Conservation (phyloP, 257 asterid genomes). For the Solanum chmielewskii region DNA sequence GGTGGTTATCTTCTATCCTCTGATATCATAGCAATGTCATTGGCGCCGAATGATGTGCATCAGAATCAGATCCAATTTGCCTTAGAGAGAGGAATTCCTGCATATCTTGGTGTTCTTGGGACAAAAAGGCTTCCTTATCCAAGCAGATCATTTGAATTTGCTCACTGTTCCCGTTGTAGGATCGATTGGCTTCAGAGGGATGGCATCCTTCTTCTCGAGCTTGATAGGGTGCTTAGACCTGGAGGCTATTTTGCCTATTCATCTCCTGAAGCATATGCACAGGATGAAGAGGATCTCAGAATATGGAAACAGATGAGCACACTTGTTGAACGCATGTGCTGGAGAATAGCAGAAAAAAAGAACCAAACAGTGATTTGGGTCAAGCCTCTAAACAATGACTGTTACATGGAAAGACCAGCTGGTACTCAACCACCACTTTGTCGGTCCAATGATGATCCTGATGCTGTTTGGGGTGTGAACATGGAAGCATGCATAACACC, state of each 20-base stretch:
- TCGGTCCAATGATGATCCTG: slow-evolving; percentile 82
- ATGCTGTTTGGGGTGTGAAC: slow-evolving; percentile 71
- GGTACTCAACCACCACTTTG: slow-evolving; percentile 88
- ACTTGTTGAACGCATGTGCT: slow-evolving; percentile 86
- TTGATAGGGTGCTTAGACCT: slow-evolving; percentile 83
- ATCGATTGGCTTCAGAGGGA: slow-evolving; percentile 95
- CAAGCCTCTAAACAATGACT: slow-evolving; percentile 77
- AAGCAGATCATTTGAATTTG: slow-evolving; percentile 86
- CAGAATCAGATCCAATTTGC: slow-evolving; percentile 97
- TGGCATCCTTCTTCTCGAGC: slow-evolving; percentile 86
- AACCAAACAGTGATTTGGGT: slow-evolving; percentile 94
- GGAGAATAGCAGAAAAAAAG: slow-evolving; percentile 71
- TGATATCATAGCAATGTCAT: slow-evolving; percentile 73
- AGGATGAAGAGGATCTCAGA: slow-evolving; percentile 82
- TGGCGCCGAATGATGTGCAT: slow-evolving; percentile 94
- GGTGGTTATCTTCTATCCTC: slow-evolving; percentile 94
- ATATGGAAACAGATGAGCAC: slow-evolving; percentile 86
- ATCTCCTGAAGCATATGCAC: slow-evolving; percentile 95
- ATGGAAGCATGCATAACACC: slow-evolving; percentile 93
- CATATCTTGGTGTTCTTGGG: slow-evolving; percentile 94
- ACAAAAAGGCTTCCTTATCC: slow-evolving; percentile 95
- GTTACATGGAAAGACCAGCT: slow-evolving; percentile 62
- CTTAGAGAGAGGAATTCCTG: slow-evolving; percentile 92
- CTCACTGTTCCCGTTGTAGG: slow-evolving; percentile 96
- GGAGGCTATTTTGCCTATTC: slow-evolving; percentile 97